Base-by-base conservation (phyloP, 2,329 filamentous ascomycete species). In the Colletotrichum falcatum region DNA sequence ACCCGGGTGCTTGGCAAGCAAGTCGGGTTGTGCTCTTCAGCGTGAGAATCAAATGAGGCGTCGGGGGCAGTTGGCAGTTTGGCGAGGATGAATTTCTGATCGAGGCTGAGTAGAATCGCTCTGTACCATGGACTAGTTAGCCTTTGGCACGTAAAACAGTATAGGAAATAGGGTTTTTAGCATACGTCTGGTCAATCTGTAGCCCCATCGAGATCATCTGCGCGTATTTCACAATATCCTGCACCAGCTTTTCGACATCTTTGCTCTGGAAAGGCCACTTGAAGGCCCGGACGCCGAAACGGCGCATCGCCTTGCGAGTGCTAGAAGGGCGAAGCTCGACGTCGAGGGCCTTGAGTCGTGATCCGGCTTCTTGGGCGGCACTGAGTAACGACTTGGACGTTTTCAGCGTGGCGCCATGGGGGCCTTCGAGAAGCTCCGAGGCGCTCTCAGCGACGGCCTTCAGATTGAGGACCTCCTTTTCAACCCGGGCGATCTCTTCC, bases 191-290 rank as follows among this genome's bases (percentile, higher is more conserved):
- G 73, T 82, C 76, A 51, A 80, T 74, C 60, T 79, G 76, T 26
- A 83, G 74, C 56, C 74, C 76, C 5, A 76, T 61, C 18, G 64
- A 76, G 62, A 82, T 77, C 0, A 71, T 75, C 30, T 75, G 60
- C 48, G 75, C 76, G 55, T 75, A 78, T 48, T 72, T 72, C 61
- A 74, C 65, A 37, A 83, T 74, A 14, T 73, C 75, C 49, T 74
- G 56, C 28, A 79, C 70, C n/a, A 74, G 67, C 18, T 54, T 60
- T n/a, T 80, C 76, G 53, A 81, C 75, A 56, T 82, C 75, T 51
- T 79, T 77, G 51, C 76, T 81, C 35, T 76, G 74, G 53, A 83
- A 79, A 4, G 80, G 81, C 81, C 80, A 83, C 74, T 79, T 83
- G 18, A 83, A 74, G 54, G 79, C 76, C 66, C 78, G 77, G 14